A percentile compares a stretch with the other conserved stretches of the same genome.
Conservation (phyloP, 2,329 filamentous ascomycete genomes). For the Davidsoniella virescens region DNA sequence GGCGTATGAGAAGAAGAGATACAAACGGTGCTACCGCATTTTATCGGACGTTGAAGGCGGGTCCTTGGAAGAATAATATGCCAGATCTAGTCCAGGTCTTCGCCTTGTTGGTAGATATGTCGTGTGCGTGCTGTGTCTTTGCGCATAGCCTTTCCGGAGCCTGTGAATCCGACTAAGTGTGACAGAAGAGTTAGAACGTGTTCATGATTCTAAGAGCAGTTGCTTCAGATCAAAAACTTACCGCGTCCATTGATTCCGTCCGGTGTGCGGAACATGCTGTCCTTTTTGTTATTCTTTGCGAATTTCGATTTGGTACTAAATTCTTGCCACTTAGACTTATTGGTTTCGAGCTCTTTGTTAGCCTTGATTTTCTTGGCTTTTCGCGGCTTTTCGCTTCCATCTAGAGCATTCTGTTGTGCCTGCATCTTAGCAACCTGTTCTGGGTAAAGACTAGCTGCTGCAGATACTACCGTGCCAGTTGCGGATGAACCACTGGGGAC, state of each 20-base stretch:
- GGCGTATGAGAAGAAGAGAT: no score
- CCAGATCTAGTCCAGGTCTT: conserved; percentile 48
- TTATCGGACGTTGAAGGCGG: neutral
- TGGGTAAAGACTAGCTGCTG: conserved; percentile 40
- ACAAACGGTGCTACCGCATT: no score
- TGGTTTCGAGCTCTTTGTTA: conserved; percentile 76
- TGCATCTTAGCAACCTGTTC: conserved; percentile 36
- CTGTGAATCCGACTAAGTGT: conserved; percentile 73
- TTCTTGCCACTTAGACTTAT: conserved; percentile 89
- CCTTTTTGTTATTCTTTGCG: conserved; percentile 57
- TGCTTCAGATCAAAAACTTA: conserved; percentile 24
- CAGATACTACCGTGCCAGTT: conserved; percentile 34
- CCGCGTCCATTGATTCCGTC: conserved; percentile 76
- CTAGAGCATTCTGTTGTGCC: conserved; percentile 39
- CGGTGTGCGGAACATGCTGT: conserved; percentile 92
- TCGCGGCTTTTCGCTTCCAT: conserved; percentile 51
- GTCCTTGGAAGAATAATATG: neutral
- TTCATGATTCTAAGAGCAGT: neutral
- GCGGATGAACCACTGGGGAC: conserved; percentile 17
- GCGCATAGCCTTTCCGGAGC: conserved; percentile 88
- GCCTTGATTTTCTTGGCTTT: conserved; percentile 84
- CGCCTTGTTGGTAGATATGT: conserved; percentile 68
- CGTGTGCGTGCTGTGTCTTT: conserved; percentile 72
- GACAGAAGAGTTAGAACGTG: conserved; percentile 15
- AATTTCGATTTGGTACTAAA: conserved; percentile 67